Conservation (phyloP, 1,284 basidiomycete species). For the Apiotrichum porosum region DNA sequence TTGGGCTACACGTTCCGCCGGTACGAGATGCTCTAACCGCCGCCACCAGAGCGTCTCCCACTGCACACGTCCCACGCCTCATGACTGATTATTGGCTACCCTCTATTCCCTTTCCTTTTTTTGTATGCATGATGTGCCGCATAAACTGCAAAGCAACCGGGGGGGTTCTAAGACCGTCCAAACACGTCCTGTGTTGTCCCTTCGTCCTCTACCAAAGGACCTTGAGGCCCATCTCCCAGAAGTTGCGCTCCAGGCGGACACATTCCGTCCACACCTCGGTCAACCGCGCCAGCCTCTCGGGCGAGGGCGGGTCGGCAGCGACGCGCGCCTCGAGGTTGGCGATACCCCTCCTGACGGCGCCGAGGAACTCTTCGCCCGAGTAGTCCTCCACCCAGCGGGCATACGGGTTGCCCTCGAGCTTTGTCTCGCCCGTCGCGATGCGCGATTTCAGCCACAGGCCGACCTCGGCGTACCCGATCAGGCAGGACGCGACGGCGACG, state of each 20-base stretch:
- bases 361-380: slow-evolving; percentile 63
- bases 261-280: slow-evolving; percentile 70
- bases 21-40: slow-evolving; percentile 44
- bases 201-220: slow-evolving; percentile 2
- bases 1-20: slow-evolving; percentile 62
- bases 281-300: slow-evolving; percentile 62
- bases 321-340: slow-evolving; percentile 62
- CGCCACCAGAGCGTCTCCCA: neutral
- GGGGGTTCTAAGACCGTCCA: too few species aligned
- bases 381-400: slow-evolving; percentile 77
- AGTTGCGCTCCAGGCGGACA: slow-evolving; percentile 72
- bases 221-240: slow-evolving; percentile 65
- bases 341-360: slow-evolving; percentile 65
- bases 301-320: slow-evolving; percentile 61
- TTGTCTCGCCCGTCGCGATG: slow-evolving; percentile 54
- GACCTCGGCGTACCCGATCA: slow-evolving; percentile 92
- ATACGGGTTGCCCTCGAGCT: slow-evolving; percentile 66
- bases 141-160: too few species aligned
- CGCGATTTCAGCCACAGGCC: slow-evolving; percentile 71
- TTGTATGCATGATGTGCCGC: slow-evolving; percentile 15
- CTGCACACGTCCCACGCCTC: neutral
- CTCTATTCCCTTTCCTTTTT: neutral
- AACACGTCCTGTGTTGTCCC: neutral
- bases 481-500: slow-evolving; percentile 77
- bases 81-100: slow-evolving; percentile 3